Evolutionary conservation across 306 rosid genomes (phyloP).

Genomic region (Canavalia ensiformis): DNA sequence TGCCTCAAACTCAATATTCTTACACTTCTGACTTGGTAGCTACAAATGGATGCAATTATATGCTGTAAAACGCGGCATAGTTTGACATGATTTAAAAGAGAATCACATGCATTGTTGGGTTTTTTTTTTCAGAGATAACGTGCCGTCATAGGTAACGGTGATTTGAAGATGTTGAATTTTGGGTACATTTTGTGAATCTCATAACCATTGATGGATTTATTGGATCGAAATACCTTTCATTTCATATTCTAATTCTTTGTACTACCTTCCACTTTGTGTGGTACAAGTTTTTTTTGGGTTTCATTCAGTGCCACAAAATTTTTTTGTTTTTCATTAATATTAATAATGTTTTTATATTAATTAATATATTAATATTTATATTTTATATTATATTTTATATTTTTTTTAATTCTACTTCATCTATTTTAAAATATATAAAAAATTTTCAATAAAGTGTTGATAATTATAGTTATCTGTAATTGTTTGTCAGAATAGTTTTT

Average conservation of each 20-base stretch:
- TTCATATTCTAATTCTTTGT: background rate
- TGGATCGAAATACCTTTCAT: background rate
- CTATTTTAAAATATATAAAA: no score
- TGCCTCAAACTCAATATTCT: background rate
- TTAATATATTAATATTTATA: no score
- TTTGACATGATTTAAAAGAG: slow-evolving; percentile 11
- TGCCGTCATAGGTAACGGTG: slow-evolving; percentile 1
- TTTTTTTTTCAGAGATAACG: background rate
- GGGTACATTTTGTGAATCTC: slow-evolving; percentile 8
- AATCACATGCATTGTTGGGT: slow-evolving; percentile 16
- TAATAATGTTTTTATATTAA: no score
- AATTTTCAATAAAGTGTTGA: no score
- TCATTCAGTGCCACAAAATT: no score
- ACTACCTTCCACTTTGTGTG: background rate
- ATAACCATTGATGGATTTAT: background rate
- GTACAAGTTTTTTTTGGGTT: background rate
- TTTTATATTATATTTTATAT: no score
- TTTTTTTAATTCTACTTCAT: no score
- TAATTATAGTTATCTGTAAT: no score
- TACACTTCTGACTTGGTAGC: slow-evolving; percentile 17
- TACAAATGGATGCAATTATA: slow-evolving; percentile 4
- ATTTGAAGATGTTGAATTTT: background rate
- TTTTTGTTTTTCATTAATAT: no score
- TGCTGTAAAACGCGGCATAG: slow-evolving; percentile 8
- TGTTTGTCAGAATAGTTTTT: background rate